Evolutionary conservation across 192 early-diverging fungal species (phyloP), one percentile per base, ranked within the genome.

Genomic region (Umbelopsis sp.): DNA sequence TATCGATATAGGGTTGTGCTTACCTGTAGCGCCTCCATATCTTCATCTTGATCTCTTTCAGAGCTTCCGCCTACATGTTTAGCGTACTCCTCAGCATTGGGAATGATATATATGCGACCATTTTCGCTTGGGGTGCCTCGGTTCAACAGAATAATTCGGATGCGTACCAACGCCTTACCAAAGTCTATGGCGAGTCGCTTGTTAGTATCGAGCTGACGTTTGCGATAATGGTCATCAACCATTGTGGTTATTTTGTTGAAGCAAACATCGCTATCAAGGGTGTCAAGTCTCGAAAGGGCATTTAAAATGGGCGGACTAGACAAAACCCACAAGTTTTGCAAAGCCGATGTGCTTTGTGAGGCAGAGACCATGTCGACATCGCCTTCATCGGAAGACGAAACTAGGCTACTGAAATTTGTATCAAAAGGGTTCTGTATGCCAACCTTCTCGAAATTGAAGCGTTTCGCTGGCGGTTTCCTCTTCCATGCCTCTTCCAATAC

Each of bases 401-500:
- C 55, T 4, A 87, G 71, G 16, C 65, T 66, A 35, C 74, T 69
- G 84, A 94, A 95, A 11, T 88, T 78, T 46, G 90, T 80, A 23
- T 77, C 83, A 72, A 97, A 98, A 11, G 95, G 94, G 55, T 82
- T 71, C 45, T 79, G 53, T 2, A 92, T 78, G 16, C 86, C 84
- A 30, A 91, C 51, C 71, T 94, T 92, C 35, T 71, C 74, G 72
- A 90, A 98, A 80, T 97, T 96, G 53, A 87, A 71, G 35, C 94
- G 82, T 72, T 99, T 97, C 7, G 87, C 90, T 0, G 87, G 84
- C 9, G 97, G 97, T 20, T 82, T 90, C 16, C 89, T 78, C 15
- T 81, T 74, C 82, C 91, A 94, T 67, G 76, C 75, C 10, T 67
- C 76, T 68, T 84, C 65, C 27, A 74, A 77, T 20, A 72, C 80